A percentile compares a stretch with the other conserved stretches of the same genome.
phyloP scores from a whole-genome alignment of 108 stramenopile genomes.

The Nannochloropsis salina region DNA sequence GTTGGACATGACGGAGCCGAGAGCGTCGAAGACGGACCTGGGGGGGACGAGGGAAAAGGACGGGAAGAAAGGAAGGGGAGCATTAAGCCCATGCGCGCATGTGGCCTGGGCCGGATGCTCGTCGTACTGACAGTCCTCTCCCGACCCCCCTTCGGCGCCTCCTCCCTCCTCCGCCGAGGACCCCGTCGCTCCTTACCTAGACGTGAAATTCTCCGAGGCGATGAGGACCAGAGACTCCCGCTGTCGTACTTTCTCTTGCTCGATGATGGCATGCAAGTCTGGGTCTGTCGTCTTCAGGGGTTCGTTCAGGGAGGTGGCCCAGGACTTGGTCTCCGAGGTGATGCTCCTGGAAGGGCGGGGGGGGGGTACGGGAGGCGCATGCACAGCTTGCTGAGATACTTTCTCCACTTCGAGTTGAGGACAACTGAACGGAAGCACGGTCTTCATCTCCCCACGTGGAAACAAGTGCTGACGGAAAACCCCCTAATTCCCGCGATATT shows the following conservation, averaged over 20 bases:
- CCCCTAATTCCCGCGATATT: too few species aligned
- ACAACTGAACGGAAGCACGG: too few species aligned
- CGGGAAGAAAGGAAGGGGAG: too few species aligned
- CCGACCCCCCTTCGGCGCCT: too few species aligned
- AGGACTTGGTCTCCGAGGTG: not conserved
- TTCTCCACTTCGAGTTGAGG: too few species aligned
- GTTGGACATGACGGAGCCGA: slow-evolving; percentile 94
- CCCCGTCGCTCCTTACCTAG: slow-evolving; percentile 37
- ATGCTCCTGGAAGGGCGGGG: not conserved
- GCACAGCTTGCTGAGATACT: not conserved
- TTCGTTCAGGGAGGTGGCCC: slow-evolving; percentile 64
- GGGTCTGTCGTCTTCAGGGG: slow-evolving; percentile 80
- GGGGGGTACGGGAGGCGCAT: not conserved
- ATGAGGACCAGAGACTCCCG: slow-evolving; percentile 81
- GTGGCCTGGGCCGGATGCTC: too few species aligned
- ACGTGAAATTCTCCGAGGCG: slow-evolving; percentile 82
- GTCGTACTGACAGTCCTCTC: too few species aligned
- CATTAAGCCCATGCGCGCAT: too few species aligned
- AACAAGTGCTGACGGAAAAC: too few species aligned
- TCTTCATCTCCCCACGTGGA: too few species aligned
- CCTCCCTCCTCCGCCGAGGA: too few species aligned
- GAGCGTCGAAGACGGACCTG: slow-evolving; percentile 82
- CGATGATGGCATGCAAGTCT: slow-evolving; percentile 78
- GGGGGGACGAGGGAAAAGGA: not conserved
- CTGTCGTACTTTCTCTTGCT: slow-evolving; percentile 86